Evolutionary conservation across 2,329 filamentous ascomycete genomes (phyloP), one percentile per base, ranked within the genome.

Genomic region (Meredithiella fracta): DNA sequence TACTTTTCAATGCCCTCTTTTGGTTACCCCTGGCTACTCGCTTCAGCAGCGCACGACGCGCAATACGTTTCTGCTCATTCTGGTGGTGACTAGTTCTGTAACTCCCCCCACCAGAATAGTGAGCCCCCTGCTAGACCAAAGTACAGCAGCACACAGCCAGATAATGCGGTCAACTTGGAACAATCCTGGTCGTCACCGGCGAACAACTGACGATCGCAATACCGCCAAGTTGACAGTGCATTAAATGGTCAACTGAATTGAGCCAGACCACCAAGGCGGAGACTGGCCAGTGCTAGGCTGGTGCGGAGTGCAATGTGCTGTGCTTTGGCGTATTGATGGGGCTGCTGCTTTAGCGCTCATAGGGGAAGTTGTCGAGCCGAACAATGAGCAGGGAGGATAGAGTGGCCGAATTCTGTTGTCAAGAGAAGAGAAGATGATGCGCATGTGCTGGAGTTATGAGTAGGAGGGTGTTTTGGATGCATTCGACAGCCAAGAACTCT

Each of bases 151-250:
- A 20, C n/a, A 44, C 40, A n/a, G 15, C 40, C 14, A 44, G 17
- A 44, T 44, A 44, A 7, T 3, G 40, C 40, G 4, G 6, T 44
- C n/a, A 17, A 17, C 3, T 7, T 44, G 8, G 3, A 9, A 3
- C 7, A 20, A 44, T n/a, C 20, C 40, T 44, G 40, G 20, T 44
- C 11, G 8, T 44, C 40, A 44, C 40, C 40, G 40, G 11, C 8
- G 40, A 44, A 44, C 40, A 44, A 44, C 40, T n/a, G 40, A 44
- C 40, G 40, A 44, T 44, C 40, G n/a, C 40, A 44, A 44, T 44
- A 44, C 40, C 20, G 40, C 40, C 40, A 44, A 44, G 40, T 44
- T 4, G 11, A n/a, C 20, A 7, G 40, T 44, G 40, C 40, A 44
- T 44, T 44, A 44, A 44, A n/a, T 44, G 40, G 14, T 20, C 40